These are phyloP conservation scores for Tetracladium setigerum DNA, from an alignment of 495 filamentous ascomycete species.

Conservation along the genomic window DNA sequence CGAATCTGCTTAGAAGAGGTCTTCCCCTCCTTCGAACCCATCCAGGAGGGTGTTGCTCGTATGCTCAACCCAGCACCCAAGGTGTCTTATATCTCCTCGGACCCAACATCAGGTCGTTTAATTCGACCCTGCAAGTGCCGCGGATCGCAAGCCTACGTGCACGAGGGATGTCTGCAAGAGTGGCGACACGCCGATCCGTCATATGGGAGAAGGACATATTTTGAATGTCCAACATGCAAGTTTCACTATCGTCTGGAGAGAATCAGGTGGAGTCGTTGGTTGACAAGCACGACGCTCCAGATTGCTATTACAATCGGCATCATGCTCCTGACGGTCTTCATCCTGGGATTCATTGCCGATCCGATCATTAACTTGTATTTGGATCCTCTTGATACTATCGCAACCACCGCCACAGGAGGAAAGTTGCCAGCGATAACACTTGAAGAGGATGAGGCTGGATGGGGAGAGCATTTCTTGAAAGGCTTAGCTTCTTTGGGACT, in stretches of 20 bases:
- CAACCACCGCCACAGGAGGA: slow-evolving; percentile 27
- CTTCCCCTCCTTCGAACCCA: slow-evolving; percentile 63
- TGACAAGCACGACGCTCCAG: slow-evolving; percentile 60
- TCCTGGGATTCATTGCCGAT: slow-evolving; percentile 82
- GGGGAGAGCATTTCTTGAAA: slow-evolving; percentile 81
- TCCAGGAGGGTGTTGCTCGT: slow-evolving; percentile 49
- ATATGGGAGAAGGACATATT: slow-evolving; percentile 63
- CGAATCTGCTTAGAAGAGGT: slow-evolving; percentile 90
- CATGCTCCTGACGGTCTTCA: slow-evolving; percentile 63
- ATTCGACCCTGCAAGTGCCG: slow-evolving; percentile 90
- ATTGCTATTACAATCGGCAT: slow-evolving; percentile 58
- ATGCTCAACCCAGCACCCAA: slow-evolving; percentile 55
- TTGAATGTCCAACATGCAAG: slow-evolving; percentile 81
- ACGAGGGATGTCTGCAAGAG: slow-evolving; percentile 82
- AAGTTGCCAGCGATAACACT: slow-evolving; percentile 23
- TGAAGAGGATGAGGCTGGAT: slow-evolving; percentile 41
- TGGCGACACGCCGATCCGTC: slow-evolving; percentile 74
- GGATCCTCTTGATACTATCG: slow-evolving; percentile 52
- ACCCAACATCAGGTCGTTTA: slow-evolving; percentile 70
- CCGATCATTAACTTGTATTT: slow-evolving; percentile 85
- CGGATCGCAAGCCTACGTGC: slow-evolving; percentile 87
- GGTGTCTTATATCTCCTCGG: slow-evolving; percentile 68
- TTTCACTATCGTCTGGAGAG: slow-evolving; percentile 79
- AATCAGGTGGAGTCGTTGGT: slow-evolving; percentile 64
- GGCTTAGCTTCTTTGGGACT: slow-evolving; percentile 79